Evolutionary conservation across 768 basidiomycete species (phyloP).

Genomic region (Mycena indigotica): DNA sequence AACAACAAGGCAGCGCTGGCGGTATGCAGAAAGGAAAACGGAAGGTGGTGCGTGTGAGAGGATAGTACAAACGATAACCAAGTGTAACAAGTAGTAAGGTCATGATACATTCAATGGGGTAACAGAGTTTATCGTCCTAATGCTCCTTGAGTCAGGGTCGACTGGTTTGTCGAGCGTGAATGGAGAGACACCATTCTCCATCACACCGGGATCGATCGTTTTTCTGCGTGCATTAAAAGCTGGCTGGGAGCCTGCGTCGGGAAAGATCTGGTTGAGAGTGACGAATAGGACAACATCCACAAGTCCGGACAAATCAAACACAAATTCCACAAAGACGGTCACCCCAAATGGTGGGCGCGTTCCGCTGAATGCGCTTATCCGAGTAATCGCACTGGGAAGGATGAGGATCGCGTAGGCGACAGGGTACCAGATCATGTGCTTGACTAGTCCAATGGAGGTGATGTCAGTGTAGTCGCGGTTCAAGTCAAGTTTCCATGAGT

Average conservation of each 20-base stretch:
- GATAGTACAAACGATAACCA: constrained; percentile 29
- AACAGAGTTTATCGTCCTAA: constrained; percentile 3
- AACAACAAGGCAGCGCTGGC: constrained; percentile 28
- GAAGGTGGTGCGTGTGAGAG: constrained; percentile 77
- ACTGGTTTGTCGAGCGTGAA: constrained; percentile 1
- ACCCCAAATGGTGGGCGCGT: constrained; percentile 7
- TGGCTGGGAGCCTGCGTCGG: constrained; percentile 10
- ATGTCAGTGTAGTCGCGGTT: constrained; percentile 24
- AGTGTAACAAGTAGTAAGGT: no score
- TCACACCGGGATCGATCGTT: constrained; percentile 10
- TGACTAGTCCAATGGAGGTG: constrained; percentile 16
- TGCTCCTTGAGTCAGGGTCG: neutral
- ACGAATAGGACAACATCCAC: constrained; percentile 26
- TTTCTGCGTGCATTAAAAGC: constrained; percentile 18
- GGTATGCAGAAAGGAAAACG: constrained; percentile 70
- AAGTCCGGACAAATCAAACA: constrained; percentile 20
- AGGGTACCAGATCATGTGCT: constrained; percentile 24
- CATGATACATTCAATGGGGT: constrained; percentile 6
- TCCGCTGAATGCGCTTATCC: constrained; percentile 11
- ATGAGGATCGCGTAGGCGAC: constrained; percentile 17
- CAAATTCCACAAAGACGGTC: constrained; percentile 9
- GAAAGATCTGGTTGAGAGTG: constrained; percentile 17
- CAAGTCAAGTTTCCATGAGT: constrained; percentile 23
- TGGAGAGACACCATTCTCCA: constrained; percentile 6
- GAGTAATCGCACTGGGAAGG: constrained; percentile 16